Percentiles rank a stretch among this genome's conserved stretches.
These are phyloP conservation scores for Auricularia auricula-judae DNA, from an alignment of 768 basidiomycete genomes.

Conservation along the genomic window DNA sequence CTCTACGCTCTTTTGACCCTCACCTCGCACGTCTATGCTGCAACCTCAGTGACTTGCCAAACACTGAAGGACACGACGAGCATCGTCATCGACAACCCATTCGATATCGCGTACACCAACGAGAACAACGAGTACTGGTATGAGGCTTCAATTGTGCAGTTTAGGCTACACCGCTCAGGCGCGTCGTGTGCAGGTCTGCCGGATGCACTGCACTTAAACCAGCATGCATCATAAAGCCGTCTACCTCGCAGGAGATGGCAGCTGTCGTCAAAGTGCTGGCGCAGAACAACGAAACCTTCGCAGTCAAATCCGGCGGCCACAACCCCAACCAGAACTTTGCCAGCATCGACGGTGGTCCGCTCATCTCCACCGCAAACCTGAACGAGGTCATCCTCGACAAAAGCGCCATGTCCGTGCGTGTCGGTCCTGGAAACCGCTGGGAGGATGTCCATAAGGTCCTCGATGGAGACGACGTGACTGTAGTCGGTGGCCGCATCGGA, in stretches of 20 bases:
- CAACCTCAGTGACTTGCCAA: neutral
- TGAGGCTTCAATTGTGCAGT: neutral
- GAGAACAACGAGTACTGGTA: neutral
- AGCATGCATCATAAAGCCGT: neutral
- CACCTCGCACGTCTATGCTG: neutral
- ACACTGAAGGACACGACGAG: neutral
- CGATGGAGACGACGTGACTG: neutral
- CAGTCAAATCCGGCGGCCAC: neutral
- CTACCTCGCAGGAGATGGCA: neutral
- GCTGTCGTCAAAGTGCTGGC: neutral
- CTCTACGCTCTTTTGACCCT: neutral
- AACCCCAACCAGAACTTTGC: neutral
- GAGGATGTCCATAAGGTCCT: neutral
- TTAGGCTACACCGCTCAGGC: neutral
- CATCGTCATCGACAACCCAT: neutral
- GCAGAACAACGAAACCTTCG: neutral
- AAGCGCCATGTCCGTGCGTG: neutral
- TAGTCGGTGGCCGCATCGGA: neutral
- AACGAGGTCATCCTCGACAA: neutral
- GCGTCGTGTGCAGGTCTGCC: neutral
- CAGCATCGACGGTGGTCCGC: neutral
- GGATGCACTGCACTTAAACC: neutral
- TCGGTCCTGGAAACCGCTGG: neutral
- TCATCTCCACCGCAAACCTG: neutral
- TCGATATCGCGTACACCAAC: neutral